phyloP scores from a whole-genome alignment of 2,329 filamentous ascomycete genomes.

The Fusarium papillatum region DNA sequence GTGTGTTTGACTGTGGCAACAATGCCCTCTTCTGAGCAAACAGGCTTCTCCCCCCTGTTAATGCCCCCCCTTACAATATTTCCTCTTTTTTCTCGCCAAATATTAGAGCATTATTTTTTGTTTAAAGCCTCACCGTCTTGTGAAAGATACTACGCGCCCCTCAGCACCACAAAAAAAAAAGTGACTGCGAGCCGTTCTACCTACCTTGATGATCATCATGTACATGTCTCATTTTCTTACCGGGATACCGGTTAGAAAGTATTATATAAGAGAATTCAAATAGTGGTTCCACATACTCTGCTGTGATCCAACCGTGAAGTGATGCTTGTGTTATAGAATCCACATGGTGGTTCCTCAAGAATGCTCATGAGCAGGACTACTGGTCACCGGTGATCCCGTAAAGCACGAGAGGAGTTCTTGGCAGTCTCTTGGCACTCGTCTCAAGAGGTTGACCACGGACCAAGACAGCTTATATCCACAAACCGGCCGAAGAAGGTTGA shows the following conservation, averaged over 20 bases:
- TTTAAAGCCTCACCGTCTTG: conserved; percentile 18
- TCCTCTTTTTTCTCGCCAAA: conserved; percentile 20
- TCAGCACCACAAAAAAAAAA: conserved; percentile 4
- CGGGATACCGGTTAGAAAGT: conserved; percentile 30
- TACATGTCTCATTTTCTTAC: conserved; percentile 39
- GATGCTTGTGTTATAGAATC: conserved; percentile 12
- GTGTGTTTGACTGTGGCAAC: conserved; percentile 50
- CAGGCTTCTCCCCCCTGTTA: conserved; percentile 18
- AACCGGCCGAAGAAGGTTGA: conserved; percentile 15
- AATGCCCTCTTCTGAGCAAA: conserved; percentile 50
- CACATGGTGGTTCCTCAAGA: conserved; percentile 14
- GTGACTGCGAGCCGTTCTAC: conserved; percentile 31
- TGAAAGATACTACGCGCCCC: conserved; percentile 27
- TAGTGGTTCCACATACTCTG: conserved; percentile 38
- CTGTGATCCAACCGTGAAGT: conserved; percentile 25
- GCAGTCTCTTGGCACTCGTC: conserved; percentile 25
- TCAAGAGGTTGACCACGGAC: conserved; percentile 22
- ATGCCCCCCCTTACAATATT: conserved; percentile 22
- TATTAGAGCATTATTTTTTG: conserved; percentile 23
- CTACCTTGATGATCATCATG: conserved; percentile 29
- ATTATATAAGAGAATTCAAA: conserved; percentile 47
- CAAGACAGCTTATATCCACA: conserved; percentile 31
- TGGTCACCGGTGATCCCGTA: conserved; percentile 35
- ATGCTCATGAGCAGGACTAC: conserved; percentile 3
- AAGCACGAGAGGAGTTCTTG: conserved; percentile 5